phyloP scores from a whole-genome alignment of 495 filamentous ascomycete species.

The Tuber borchii region DNA sequence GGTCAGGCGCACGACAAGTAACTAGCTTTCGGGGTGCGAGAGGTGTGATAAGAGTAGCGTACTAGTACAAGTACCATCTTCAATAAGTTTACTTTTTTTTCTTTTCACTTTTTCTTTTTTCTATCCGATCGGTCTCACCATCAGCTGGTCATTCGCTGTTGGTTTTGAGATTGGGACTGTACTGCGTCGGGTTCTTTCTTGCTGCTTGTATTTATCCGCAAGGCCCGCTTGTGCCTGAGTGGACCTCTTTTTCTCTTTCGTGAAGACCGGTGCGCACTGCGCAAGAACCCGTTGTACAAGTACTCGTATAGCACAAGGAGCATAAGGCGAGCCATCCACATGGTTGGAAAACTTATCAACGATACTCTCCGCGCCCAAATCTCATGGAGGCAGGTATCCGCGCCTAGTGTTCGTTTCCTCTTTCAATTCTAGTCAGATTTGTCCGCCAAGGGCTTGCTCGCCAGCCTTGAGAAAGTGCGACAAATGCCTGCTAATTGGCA shows the following conservation, averaged over 20 bases:
- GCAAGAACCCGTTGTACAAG: neutral
- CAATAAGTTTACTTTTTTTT: neutral
- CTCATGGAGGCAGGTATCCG: neutral
- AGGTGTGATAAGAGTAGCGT: neutral
- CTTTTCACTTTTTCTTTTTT: neutral
- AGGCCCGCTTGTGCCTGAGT: neutral
- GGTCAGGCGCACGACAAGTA: conserved; percentile 1
- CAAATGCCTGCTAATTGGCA: neutral
- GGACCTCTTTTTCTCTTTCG: neutral
- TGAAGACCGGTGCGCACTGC: neutral
- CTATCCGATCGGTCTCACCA: neutral
- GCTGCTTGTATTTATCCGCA: neutral
- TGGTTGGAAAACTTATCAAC: neutral
- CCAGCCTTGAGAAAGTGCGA: neutral
- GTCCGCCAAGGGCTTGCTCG: neutral
- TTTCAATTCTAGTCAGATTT: neutral
- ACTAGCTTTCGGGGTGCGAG: neutral
- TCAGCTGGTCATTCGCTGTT: neutral
- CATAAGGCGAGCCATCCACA: neutral
- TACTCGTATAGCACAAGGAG: neutral
- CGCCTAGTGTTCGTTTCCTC: neutral
- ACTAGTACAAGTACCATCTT: neutral
- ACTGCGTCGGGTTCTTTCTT: neutral
- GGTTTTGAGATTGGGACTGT: neutral
- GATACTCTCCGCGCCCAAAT: neutral